Evolutionary conservation across 345 rosid species (phyloP), one percentile per base, ranked within the genome.

Genomic region (Euphorbia peplus): DNA sequence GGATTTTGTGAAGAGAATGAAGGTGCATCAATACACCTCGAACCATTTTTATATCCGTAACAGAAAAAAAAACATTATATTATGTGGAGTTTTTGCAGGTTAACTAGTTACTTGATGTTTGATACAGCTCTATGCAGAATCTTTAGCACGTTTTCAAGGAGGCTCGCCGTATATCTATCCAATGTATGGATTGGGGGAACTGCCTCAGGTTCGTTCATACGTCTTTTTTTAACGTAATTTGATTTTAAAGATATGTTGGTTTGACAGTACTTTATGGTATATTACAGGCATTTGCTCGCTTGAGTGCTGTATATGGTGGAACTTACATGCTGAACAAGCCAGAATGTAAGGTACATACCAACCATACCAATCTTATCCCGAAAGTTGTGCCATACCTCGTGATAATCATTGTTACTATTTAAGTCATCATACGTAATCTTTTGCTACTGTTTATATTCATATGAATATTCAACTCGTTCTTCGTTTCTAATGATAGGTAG

Each of bases 241-340:
- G 7, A 63, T 5, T 29, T 39, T 18, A 19, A 21, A 56, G 63
- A 64, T 52, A 46, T 21, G 32, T 66, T 64, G 3, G 21, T 62
- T 66, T 65, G 60, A 78, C 71, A n/a, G n/a, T n/a, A 54, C 37
- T 41, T 37, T 25, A 1, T 59, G 50, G 41, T 37, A 59, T 68
- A 58, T 80, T 64, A 57, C 75, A 90, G 97, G 96, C 97, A 47
- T 95, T 95, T 77, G 96, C 99, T 0, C 95, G 97, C 39, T 78
- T 89, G 65, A 93, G 97, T 77, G 98, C 96, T 8, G 98, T 93
- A 61, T 91, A 91, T 35, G 95, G 96, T 42, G 96, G 97, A 41
- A 91, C 96, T 64, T 91, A 95, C 89, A 95, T 95, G 99, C 96
- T 95, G 30, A 91, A 87, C 85, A 95, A 91, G 76, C 95, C 96